Evolutionary conservation across 2,329 filamentous ascomycete species (phyloP).

Genomic region (Aspergillus amoenus): DNA sequence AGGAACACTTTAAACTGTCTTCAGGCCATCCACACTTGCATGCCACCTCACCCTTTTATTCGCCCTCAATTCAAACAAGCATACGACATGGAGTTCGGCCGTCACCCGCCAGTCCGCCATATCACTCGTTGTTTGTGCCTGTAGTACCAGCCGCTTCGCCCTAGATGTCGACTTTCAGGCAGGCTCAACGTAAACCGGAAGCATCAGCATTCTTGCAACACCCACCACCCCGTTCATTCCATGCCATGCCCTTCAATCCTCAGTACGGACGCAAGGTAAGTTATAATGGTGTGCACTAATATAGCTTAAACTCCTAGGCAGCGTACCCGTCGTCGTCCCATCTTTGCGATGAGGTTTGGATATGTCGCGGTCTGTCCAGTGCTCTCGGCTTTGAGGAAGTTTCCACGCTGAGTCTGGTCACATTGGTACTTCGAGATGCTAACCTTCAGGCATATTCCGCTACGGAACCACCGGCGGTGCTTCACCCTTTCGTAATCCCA

Average conservation of each 20-base stretch:
- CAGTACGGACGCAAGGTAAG: slow-evolving; percentile 1
- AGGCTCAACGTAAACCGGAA: slow-evolving; percentile 9
- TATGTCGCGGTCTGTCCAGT: too few species aligned
- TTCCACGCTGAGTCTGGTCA: too few species aligned
- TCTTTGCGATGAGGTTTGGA: neutral
- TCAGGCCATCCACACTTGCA: slow-evolving; percentile 13
- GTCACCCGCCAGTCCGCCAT: slow-evolving; percentile 20
- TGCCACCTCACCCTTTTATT: slow-evolving; percentile 9
- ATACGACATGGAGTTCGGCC: slow-evolving; percentile 18
- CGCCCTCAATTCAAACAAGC: slow-evolving; percentile 12
- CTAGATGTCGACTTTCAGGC: slow-evolving; percentile 3
- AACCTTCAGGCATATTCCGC: neutral
- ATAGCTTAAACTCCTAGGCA: neutral
- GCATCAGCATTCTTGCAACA: neutral
- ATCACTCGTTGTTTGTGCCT: slow-evolving; percentile 20
- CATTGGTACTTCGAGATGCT: neutral
- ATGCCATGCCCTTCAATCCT: neutral
- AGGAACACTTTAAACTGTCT: slow-evolving; percentile 21
- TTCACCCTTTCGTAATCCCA: neutral
- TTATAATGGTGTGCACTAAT: slow-evolving; percentile 2
- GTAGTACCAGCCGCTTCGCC: slow-evolving; percentile 22
- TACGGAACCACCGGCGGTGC: too few species aligned
- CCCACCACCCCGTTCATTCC: neutral
- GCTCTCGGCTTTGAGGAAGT: neutral
- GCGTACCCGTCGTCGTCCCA: neutral